Evolutionary conservation across 345 rosid species (phyloP).

Genomic region (Fremontodendron californicum): DNA sequence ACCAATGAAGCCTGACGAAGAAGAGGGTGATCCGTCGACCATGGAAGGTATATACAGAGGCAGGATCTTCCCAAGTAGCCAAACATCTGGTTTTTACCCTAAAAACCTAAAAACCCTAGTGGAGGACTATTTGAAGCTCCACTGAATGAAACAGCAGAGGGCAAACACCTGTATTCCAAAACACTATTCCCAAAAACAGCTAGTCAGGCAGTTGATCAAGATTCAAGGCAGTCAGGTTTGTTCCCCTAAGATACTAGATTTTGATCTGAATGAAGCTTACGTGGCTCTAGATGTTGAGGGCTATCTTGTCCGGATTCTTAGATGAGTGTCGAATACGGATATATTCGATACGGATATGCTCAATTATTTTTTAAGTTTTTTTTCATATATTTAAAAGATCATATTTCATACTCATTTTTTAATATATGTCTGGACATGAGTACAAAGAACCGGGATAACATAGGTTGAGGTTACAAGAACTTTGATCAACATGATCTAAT

Average conservation of each 20-base stretch:
- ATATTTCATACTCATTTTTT: too few relatives aligned
- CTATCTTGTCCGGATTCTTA: too few relatives aligned
- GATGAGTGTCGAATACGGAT: too few relatives aligned
- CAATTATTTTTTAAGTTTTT: too few relatives aligned
- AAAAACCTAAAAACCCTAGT: constrained; percentile 4
- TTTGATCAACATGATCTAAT: too few relatives aligned
- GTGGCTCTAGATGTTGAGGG: neutral
- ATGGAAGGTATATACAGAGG: neutral
- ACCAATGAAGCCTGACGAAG: neutral
- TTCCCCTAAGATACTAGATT: constrained; percentile 1
- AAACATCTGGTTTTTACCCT: neutral
- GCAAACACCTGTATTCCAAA: neutral
- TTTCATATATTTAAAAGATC: too few relatives aligned
- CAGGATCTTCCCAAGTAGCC: neutral
- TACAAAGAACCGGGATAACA: too few relatives aligned
- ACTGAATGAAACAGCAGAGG: neutral
- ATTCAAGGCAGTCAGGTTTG: constrained; percentile 7
- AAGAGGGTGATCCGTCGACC: neutral
- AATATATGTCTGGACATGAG: too few relatives aligned
- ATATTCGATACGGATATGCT: too few relatives aligned
- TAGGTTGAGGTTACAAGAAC: too few relatives aligned
- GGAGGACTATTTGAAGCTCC: neutral
- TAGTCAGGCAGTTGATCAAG: constrained; percentile 5
- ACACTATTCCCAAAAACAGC: neutral
- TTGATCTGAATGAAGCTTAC: constrained; percentile 34